phyloP scores from a whole-genome alignment of 192 early-diverging fungal genomes.

The Blastocladiella britannica region DNA sequence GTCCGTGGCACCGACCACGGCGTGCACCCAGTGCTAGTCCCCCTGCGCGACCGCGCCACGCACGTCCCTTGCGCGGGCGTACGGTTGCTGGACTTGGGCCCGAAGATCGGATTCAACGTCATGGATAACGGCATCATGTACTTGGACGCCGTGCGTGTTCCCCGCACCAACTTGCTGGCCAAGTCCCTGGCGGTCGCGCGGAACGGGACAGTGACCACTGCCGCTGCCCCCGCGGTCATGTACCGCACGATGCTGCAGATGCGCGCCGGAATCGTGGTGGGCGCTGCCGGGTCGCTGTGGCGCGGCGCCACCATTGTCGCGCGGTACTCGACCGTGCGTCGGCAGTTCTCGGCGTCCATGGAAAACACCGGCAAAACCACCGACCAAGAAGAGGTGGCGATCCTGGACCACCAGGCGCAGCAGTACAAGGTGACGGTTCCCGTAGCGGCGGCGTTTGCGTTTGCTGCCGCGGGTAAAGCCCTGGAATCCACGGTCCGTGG shows the following conservation, averaged over 20 bases:
- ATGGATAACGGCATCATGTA: slow-evolving; percentile 65
- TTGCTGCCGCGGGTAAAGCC: slow-evolving; percentile 42
- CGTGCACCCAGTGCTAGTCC: slow-evolving; percentile 58
- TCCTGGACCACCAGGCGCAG: slow-evolving; percentile 61
- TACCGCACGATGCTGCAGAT: slow-evolving; percentile 73
- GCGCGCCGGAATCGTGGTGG: slow-evolving; percentile 52
- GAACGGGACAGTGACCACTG: slow-evolving; percentile 44
- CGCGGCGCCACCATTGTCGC: slow-evolving; percentile 47
- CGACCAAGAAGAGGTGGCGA: slow-evolving; percentile 45
- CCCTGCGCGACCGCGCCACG: slow-evolving; percentile 21
- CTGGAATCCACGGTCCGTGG: slow-evolving; percentile 32
- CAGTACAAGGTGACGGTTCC: slow-evolving; percentile 48
- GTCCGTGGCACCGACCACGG: slow-evolving; percentile 52
- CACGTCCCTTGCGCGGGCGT: slow-evolving; percentile 14
- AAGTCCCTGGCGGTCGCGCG: slow-evolving; percentile 47
- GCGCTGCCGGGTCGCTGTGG: slow-evolving; percentile 30
- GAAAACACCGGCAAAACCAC: neutral
- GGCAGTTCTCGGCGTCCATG: slow-evolving; percentile 47
- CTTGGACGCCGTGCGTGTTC: slow-evolving; percentile 59
- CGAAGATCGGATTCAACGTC: slow-evolving; percentile 47
- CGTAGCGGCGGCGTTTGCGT: slow-evolving; percentile 52
- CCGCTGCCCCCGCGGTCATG: slow-evolving; percentile 41
- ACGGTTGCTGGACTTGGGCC: slow-evolving; percentile 21
- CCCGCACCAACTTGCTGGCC: slow-evolving; percentile 52
- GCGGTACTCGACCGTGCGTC: slow-evolving; percentile 49